phyloP scores from a whole-genome alignment of 179 eudicot species.

The Beta corolliflora region DNA sequence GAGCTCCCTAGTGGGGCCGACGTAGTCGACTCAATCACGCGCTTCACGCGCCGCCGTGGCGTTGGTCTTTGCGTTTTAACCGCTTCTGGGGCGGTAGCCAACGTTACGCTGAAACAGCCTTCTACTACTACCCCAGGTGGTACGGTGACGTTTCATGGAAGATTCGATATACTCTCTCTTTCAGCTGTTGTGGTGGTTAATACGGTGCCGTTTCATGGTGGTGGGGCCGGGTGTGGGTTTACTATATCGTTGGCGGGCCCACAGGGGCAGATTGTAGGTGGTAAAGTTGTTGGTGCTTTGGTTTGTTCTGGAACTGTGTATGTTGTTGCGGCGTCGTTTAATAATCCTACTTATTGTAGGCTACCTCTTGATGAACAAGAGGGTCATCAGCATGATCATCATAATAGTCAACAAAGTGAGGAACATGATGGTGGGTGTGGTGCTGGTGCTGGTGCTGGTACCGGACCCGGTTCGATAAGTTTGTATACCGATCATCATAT shows the following conservation, averaged over 20 bases:
- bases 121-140: constrained; percentile 11
- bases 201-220: constrained; percentile 11
- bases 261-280: constrained; percentile 47
- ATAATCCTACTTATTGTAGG: constrained; percentile 31
- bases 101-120: constrained; percentile 36
- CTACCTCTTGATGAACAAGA: constrained; percentile 22
- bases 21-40: constrained; percentile 34
- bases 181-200: constrained; percentile 29
- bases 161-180: constrained; percentile 37
- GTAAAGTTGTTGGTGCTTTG: constrained; percentile 39
- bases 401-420: background rate
- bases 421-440: constrained; percentile 19
- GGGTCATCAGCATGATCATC: background rate
- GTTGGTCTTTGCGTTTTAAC: constrained; percentile 37
- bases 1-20: constrained; percentile 38
- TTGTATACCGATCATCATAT: constrained; percentile 46
- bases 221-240: constrained; percentile 20
- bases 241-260: constrained; percentile 51
- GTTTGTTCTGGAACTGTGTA: constrained; percentile 34
- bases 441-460: constrained; percentile 11
- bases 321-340: constrained; percentile 47
- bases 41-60: constrained; percentile 48
- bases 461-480: constrained; percentile 5
- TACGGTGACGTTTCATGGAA: constrained; percentile 46
- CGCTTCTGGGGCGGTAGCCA: constrained; percentile 39